Base-by-base conservation (phyloP, 2,329 filamentous ascomycete genomes). In the Calonectria henricotiae region DNA sequence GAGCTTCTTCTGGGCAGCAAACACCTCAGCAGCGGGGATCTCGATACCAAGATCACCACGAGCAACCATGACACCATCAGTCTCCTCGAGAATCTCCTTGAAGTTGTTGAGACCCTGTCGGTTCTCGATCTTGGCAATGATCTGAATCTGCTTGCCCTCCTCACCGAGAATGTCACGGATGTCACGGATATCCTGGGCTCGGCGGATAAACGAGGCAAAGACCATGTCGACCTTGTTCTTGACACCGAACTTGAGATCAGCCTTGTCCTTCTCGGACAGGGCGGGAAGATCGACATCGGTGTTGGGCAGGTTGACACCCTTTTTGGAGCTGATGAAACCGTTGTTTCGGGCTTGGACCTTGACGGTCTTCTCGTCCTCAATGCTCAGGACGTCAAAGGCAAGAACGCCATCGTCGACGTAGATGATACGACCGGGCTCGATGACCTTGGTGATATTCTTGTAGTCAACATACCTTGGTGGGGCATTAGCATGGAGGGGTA, bases 81-180 rank as follows among this genome's bases (percentile, higher is more conserved):
- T 98, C 87, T 95, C 94, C 82, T 91, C 89, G 71, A 99, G 91
- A 80, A 99, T 99, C 87, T 98, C 96, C 79, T 93, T 92, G 85
- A 99, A 99, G 90, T 99, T 99, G 92, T 99, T 98, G 76, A 99
- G 93, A 86, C 96, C 96, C 87, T 99, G 96, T 85, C 98, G 94
- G 89, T 99, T 99, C 91, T 99, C 96, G 78, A 99, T 98, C 93
- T 99, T 99, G 90, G 96, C 93, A 83, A 99, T 98, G 87, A 99
- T 98, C 88, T 99, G 96, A 80, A 99, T 98, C 84, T 97, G 92
- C 86, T 93, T 94, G 85, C 96, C 96, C 51, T 97, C 93, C 81
- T 94, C 90, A 73, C 96, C 96, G 63, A 99, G 91, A 73, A 98
- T 93, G 75, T 93, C 89, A 77, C 96, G 96, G 84, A 99, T 99